Conservation (phyloP, 2,329 filamentous ascomycete genomes). For the Calonectria multiphialidica region DNA sequence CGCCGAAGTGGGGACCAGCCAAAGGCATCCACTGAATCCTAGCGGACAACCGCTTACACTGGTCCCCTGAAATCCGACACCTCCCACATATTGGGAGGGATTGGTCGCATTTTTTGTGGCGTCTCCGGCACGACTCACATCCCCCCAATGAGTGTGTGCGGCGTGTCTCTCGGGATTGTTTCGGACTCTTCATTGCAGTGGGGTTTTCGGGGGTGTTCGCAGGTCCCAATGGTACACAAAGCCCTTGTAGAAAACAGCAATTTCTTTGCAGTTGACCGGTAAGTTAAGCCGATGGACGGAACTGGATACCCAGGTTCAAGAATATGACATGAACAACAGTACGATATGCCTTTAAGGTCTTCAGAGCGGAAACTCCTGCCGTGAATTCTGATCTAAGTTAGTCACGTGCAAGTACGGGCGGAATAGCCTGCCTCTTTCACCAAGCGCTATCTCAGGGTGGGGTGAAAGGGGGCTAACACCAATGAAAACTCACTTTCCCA, state of each 20-base stretch:
- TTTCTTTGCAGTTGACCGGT: not conserved
- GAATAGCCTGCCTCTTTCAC: not conserved
- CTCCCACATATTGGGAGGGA: not conserved
- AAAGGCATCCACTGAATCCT: not conserved
- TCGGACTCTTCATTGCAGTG: not conserved
- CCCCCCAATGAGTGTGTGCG: not conserved
- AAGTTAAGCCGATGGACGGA: not conserved
- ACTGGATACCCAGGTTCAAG: not conserved
- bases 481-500: no score
- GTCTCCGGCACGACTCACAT: not conserved
- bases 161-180: not conserved
- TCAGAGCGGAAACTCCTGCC: not conserved
- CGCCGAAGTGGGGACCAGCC: not conserved
- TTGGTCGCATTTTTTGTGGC: not conserved
- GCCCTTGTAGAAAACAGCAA: not conserved
- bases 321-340: not conserved
- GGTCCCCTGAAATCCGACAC: not conserved
- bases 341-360: not conserved
- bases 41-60: not conserved
- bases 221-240: not conserved
- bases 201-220: not conserved
- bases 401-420: not conserved
- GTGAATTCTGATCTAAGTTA: not conserved
- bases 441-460: not conserved
- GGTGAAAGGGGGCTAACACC: not conserved